Evolutionary conservation across 768 basidiomycete species (phyloP).

Genomic region (Leccinum pellstonianum): DNA sequence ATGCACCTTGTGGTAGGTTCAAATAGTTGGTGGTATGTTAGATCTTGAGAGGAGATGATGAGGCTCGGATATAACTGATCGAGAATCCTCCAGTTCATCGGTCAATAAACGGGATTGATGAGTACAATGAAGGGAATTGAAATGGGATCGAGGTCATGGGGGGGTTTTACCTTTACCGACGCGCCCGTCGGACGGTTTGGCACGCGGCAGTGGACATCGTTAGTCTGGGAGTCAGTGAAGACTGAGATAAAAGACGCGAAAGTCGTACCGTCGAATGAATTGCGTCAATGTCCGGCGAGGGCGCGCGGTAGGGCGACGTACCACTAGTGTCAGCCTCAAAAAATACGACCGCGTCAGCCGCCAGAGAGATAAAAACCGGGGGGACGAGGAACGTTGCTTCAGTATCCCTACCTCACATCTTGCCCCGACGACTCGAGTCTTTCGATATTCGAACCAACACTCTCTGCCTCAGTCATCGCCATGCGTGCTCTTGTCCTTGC

Average conservation of each 20-base stretch:
- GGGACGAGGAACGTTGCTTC: not conserved
- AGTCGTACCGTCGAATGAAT: not conserved
- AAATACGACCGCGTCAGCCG: constrained; percentile 20
- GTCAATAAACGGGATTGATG: not conserved
- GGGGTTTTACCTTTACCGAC: not conserved
- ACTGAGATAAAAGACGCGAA: not conserved
- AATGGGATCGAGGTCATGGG: not conserved
- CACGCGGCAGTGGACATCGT: not conserved
- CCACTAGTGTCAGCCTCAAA: constrained; percentile 18
- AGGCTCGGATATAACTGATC: not conserved
- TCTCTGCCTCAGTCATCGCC: constrained; percentile 19
- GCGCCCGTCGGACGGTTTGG: not conserved
- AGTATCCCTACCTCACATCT: constrained; percentile 3
- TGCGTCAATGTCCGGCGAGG: not conserved
- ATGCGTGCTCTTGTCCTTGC: constrained; percentile 27
- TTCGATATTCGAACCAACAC: constrained; percentile 8
- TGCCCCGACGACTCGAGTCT: not conserved
- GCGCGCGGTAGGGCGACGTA: not conserved
- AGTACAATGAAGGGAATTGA: not conserved
- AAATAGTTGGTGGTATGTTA: not conserved
- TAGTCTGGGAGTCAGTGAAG: not conserved
- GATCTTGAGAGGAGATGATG: not conserved
- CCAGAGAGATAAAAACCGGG: constrained; percentile 20
- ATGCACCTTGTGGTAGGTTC: not conserved
- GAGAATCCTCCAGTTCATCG: not conserved